Evolutionary conservation across 208 protist species (phyloP), one percentile per base, ranked within the genome.

Genomic region (Trypanosoma caninum): DNA sequence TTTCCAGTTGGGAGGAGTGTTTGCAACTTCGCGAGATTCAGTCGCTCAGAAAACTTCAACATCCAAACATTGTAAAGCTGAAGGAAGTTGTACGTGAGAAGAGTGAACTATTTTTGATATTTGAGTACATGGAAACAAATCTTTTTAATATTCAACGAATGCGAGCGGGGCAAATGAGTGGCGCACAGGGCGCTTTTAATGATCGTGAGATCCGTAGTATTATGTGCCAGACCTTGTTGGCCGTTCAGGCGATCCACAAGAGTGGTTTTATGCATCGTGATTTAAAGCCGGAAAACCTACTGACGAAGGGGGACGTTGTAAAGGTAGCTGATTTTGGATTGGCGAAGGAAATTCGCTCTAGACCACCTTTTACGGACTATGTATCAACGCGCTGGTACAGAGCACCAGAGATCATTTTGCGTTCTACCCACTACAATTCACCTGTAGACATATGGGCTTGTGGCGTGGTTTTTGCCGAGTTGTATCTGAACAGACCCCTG

Each of bases 351-450:
- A 99, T 98, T 42, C 92, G 98, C 45, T 97, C 93, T 4, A 88
- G 97, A 33, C 94, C 94, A 47, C 97, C 97, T 0, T 98, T 98
- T 76, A 98, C 97, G 0, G 97, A 99, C 65, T 99, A 99, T 77
- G 98, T 99, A 42, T 97, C 95, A 22, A 99, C 98, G 2, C 88
- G 97, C 11, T 99, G 97, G 96, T 98, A 99, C 70, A 87, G 98
- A 23, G 90, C 97, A 4, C 98, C 98, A 2, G 97, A 99, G 76
- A 96, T 97, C 59, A 83, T 99, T 30, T 80, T 99, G 8, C 98
- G 97, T 47, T 97, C 98, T 34, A 97, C 97, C 8, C 95, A 97
- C 68, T 99, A 99, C 76, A 93, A 91, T 54, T 96, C 92, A 40
- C 97, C 98, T 33, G 97, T 99, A 71, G 98, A 99, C 67, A 91